A percentile compares a stretch with the other conserved stretches of the same genome.
These are phyloP conservation scores for Coprinopsis strossmayeri DNA, from an alignment of 768 basidiomycete genomes.

Conservation along the genomic window DNA sequence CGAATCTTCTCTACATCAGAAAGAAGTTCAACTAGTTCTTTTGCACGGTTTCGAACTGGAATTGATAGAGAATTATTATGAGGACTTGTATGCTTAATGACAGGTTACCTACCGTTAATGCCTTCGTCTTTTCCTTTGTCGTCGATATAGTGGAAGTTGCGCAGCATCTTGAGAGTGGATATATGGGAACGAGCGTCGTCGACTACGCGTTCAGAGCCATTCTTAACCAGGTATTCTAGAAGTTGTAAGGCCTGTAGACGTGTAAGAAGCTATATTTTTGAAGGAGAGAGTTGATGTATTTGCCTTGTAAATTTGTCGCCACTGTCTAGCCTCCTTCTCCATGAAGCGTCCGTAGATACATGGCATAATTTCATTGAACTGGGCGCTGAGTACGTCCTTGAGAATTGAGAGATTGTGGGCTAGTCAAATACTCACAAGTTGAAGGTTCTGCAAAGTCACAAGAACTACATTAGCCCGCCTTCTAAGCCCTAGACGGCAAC, in stretches of 20 bases:
- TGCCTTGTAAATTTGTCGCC: slow-evolving; percentile 99
- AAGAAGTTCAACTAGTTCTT: slow-evolving; percentile 88
- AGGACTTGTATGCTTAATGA: background rate
- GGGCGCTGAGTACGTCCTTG: slow-evolving; percentile 51
- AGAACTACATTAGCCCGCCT: background rate
- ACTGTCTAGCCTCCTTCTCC: slow-evolving; percentile 97
- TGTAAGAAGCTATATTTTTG: background rate
- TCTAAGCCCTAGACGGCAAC: slow-evolving; percentile 6
- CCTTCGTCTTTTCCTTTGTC: slow-evolving; percentile 99
- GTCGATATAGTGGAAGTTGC: slow-evolving; percentile 97
- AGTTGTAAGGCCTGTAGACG: slow-evolving; percentile 72
- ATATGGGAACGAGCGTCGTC: slow-evolving; percentile 95
- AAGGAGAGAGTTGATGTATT: slow-evolving; percentile 8
- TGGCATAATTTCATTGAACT: slow-evolving; percentile 99
- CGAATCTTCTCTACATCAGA: slow-evolving; percentile 90
- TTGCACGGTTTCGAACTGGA: slow-evolving; percentile 89
- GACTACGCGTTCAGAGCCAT: slow-evolving; percentile 95
- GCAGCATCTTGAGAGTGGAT: slow-evolving; percentile 93
- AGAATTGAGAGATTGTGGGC: background rate
- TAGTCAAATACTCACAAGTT: slow-evolving; percentile 67
- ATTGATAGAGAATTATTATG: background rate
- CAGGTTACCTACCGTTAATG: slow-evolving; percentile 69
- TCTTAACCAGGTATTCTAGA: slow-evolving; percentile 93
- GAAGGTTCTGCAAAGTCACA: slow-evolving; percentile 62
- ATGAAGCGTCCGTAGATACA: slow-evolving; percentile 92